These are phyloP conservation scores for Tuber umbilicatum DNA, from an alignment of 495 filamentous ascomycete genomes.

Conservation along the genomic window DNA sequence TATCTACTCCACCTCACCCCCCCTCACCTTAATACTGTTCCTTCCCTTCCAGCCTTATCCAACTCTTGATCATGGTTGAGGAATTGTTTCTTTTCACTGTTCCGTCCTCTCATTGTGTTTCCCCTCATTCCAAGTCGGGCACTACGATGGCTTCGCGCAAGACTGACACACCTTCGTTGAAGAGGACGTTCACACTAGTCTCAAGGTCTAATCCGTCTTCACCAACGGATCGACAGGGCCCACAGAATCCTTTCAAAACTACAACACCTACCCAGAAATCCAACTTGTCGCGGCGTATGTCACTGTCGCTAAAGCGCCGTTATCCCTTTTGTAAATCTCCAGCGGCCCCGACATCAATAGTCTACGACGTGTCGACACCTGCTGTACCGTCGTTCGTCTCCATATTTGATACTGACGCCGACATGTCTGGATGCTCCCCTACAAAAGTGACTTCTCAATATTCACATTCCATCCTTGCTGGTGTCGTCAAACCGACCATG, in stretches of 20 bases:
- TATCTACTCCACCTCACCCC: conserved; percentile 31
- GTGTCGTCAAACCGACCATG: conserved; percentile 9
- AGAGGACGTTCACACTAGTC: conserved; percentile 40
- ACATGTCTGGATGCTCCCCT: conserved; percentile 41
- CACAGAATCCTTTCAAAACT: conserved; percentile 31
- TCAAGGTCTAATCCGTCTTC: conserved; percentile 37
- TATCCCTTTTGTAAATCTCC: conserved; percentile 43
- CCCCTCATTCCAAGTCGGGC: conserved; percentile 24
- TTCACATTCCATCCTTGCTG: conserved; percentile 18
- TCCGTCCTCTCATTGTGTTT: conserved; percentile 27
- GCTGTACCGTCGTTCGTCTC: conserved; percentile 34
- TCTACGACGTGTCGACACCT: conserved; percentile 23
- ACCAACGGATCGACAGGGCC: conserved; percentile 35
- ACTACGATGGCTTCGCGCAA: conserved; percentile 30
- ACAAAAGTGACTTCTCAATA: conserved; percentile 30
- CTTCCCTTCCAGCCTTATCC: conserved; percentile 11
- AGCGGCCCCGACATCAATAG: conserved; percentile 27
- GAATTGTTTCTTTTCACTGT: conserved; percentile 31
- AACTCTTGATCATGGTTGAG: conserved; percentile 34
- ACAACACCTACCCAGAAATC: conserved; percentile 23
- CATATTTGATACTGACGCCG: conserved; percentile 38
- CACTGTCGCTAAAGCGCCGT: conserved; percentile 42
- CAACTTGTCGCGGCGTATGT: conserved; percentile 39
- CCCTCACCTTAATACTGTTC: conserved; percentile 12
- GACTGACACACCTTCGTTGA: conserved; percentile 36